Conservation (phyloP, 2,329 filamentous ascomycete species). For the Beauveria bassiana region DNA sequence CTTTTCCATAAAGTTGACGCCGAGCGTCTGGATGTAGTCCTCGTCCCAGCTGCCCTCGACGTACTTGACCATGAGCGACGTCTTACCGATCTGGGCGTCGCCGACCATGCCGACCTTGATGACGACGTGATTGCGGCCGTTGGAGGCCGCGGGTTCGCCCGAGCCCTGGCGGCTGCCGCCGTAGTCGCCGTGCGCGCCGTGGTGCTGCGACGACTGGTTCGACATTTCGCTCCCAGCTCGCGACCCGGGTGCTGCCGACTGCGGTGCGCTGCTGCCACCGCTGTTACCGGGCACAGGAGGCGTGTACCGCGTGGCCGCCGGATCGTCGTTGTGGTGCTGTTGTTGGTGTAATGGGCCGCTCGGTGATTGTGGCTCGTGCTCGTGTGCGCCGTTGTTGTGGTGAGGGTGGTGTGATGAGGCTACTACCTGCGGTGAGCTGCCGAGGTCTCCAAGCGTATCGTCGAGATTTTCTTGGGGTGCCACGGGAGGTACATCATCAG, state of each 20-base stretch:
- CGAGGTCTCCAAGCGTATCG: constrained; percentile 42
- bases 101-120: constrained; percentile 99
- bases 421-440: constrained; percentile 36
- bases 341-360: constrained; percentile 35
- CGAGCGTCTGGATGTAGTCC: constrained; percentile 97
- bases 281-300: constrained; percentile 22
- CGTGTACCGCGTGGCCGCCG: constrained; percentile 35
- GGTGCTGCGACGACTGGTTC: constrained; percentile 23
- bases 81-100: constrained; percentile 98
- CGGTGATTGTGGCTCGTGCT: constrained; percentile 41
- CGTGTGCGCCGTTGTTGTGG: constrained; percentile 29
- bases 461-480: constrained; percentile 33
- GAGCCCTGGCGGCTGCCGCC: constrained; percentile 27
- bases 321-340: constrained; percentile 35
- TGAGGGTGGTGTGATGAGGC: constrained; percentile 9
- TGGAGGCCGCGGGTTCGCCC: constrained; percentile 25
- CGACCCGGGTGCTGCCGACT: constrained; percentile 27
- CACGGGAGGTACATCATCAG: constrained; percentile 8
- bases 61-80: constrained; percentile 98
- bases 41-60: constrained; percentile 99
- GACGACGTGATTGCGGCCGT: constrained; percentile 67
- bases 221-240: constrained; percentile 50
- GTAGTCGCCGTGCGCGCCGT: constrained; percentile 37
- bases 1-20: constrained; percentile 99
- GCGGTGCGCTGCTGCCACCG: constrained; percentile 12